phyloP scores from a whole-genome alignment of 225 moss, liverwort and hornwort species.

The Asterella californica region DNA sequence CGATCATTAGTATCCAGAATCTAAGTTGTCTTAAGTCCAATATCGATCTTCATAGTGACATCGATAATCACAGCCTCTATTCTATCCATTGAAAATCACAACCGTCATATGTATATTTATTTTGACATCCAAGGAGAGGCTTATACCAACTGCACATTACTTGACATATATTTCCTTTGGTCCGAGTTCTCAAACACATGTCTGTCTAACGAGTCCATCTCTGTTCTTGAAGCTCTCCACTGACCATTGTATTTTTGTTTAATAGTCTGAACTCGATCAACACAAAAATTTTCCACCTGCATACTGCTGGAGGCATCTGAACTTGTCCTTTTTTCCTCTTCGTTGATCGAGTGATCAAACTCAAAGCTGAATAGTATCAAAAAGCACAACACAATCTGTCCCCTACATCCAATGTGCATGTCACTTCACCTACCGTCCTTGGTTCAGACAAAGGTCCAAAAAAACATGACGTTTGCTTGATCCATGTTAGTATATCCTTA shows the following conservation, averaged over 20 bases:
- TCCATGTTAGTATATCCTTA: background rate
- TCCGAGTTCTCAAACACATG: background rate
- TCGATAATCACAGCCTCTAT: background rate
- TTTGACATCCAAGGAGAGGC: background rate
- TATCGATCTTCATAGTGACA: background rate
- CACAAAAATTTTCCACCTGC: background rate
- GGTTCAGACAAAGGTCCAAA: too few relatives aligned
- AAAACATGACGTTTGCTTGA: too few relatives aligned
- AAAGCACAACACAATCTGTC: too few relatives aligned
- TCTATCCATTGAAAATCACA: background rate
- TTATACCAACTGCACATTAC: background rate
- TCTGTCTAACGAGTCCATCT: background rate
- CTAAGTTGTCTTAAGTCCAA: background rate
- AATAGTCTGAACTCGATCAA: background rate
- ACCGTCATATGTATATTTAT: background rate
- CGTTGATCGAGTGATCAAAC: too few relatives aligned
- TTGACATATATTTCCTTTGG: background rate
- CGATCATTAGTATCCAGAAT: background rate
- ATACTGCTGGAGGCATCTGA: background rate
- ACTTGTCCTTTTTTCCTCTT: too few relatives aligned
- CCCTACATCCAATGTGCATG: too few relatives aligned
- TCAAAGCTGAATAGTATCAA: too few relatives aligned
- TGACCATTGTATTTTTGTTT: slow-evolving; percentile 4
- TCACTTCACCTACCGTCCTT: too few relatives aligned
- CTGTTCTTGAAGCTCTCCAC: background rate